These are phyloP conservation scores for Entomortierella beljakovae DNA, from an alignment of 192 early-diverging fungal genomes.

Conservation along the genomic window DNA sequence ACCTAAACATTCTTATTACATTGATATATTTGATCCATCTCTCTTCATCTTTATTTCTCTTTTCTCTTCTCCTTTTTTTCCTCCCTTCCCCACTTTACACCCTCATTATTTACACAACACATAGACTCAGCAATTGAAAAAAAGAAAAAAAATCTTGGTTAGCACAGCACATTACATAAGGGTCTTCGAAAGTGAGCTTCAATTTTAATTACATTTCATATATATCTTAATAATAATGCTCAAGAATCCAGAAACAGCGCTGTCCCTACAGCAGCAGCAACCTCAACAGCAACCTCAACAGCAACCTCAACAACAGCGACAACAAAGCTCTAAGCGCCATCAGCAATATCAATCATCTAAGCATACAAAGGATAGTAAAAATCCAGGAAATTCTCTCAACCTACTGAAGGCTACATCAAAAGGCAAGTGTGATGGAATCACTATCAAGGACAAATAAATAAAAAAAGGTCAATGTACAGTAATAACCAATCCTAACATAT, in stretches of 20 bases:
- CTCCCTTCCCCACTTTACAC: background rate
- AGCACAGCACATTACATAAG: too few species aligned
- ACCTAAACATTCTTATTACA: background rate
- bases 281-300: background rate
- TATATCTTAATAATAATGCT: background rate
- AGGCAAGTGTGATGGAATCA: slow-evolving; percentile 14
- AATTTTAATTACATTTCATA: background rate
- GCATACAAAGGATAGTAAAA: slow-evolving; percentile 3
- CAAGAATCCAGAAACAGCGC: slow-evolving; percentile 5
- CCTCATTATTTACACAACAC: too few species aligned
- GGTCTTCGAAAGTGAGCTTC: too few species aligned
- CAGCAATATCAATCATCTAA: background rate
- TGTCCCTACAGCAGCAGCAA: slow-evolving; percentile 3
- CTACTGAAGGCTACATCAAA: slow-evolving; percentile 51
- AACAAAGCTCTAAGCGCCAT: background rate
- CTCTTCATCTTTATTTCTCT: background rate
- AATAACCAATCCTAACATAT: too few species aligned
- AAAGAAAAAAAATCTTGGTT: too few species aligned
- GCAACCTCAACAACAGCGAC: background rate
- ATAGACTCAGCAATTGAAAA: too few species aligned
- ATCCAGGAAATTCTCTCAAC: slow-evolving; percentile 10
- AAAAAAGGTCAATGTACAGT: too few species aligned
- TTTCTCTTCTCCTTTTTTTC: slow-evolving; percentile 1
- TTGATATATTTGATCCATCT: background rate
- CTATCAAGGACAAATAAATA: too few species aligned